These are phyloP conservation scores for Pseudocercospora cruenta DNA, from an alignment of 2,329 filamentous ascomycete species.

Conservation along the genomic window DNA sequence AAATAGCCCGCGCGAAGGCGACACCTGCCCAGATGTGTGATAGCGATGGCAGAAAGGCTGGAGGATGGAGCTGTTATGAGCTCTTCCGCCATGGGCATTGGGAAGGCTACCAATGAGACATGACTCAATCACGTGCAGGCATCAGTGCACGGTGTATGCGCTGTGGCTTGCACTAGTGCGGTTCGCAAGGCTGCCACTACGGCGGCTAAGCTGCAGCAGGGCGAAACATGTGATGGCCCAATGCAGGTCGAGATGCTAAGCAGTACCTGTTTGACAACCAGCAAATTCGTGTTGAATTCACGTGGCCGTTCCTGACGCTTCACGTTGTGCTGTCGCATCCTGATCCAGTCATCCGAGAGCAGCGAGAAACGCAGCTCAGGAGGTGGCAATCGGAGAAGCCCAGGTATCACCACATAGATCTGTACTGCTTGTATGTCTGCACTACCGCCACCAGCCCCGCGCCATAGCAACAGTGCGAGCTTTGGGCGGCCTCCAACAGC, in stretches of 20 bases:
- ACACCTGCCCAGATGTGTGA: background rate
- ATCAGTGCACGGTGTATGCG: background rate
- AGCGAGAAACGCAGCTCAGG: background rate
- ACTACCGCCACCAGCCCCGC: slow-evolving; percentile 21
- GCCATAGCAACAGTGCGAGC: slow-evolving; percentile 10
- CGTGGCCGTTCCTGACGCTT: background rate
- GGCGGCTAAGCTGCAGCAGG: slow-evolving; percentile 5
- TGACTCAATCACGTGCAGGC: slow-evolving; percentile 1
- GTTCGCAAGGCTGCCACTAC: slow-evolving; percentile 4
- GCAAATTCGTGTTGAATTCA: background rate
- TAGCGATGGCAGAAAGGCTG: background rate
- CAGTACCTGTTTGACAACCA: background rate
- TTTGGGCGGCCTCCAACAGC: slow-evolving; percentile 30
- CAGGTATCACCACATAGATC: background rate
- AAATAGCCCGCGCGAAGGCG: background rate
- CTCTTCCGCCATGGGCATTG: background rate
- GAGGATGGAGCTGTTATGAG: background rate
- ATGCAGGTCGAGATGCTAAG: background rate
- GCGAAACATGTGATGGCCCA: background rate
- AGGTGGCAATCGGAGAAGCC: background rate
- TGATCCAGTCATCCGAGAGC: background rate
- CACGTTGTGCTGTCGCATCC: background rate
- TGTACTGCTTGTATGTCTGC: slow-evolving; percentile 26
- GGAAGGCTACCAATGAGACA: slow-evolving; percentile 12
- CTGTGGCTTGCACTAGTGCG: slow-evolving; percentile 5